Percentiles rank a stretch among this genome's conserved stretches.
Evolutionary conservation across 768 basidiomycete species (phyloP).

Genomic region (Kondoa malvinella): DNA sequence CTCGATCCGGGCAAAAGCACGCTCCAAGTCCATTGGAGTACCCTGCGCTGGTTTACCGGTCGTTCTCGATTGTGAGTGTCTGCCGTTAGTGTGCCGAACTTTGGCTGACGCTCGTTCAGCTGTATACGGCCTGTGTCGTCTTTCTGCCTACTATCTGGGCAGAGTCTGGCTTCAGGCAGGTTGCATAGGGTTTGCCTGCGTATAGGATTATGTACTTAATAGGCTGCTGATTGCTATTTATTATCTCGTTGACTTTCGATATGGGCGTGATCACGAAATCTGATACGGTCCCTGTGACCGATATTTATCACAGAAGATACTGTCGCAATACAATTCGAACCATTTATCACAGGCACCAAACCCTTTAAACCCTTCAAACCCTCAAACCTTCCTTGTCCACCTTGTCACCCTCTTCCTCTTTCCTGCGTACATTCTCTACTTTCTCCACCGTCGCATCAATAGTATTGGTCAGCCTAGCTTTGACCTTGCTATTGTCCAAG

Average conservation of each 20-base stretch:
- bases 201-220: neutral
- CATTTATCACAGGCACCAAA: too few species aligned
- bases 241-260: neutral
- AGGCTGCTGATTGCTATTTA: neutral
- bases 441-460: too few species aligned
- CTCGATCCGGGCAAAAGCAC: conserved; percentile 28
- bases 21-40: conserved; percentile 34
- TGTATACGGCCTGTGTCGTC: neutral
- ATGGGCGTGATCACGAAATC: too few species aligned
- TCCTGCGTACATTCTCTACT: too few species aligned
- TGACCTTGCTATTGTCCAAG: neutral
- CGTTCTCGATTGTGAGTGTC: conserved; percentile 24
- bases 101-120: neutral
- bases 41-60: conserved; percentile 47
- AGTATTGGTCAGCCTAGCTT: too few species aligned
- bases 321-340: too few species aligned
- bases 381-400: too few species aligned
- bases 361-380: too few species aligned
- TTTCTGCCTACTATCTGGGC: neutral
- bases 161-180: neutral
- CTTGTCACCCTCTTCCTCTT: too few species aligned
- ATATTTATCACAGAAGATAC: too few species aligned
- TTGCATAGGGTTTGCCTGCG: neutral
- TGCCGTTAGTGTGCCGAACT: neutral
- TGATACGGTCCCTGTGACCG: too few species aligned